A percentile compares a stretch with the other conserved stretches of the same genome.
Conservation (phyloP, 768 basidiomycete genomes). For the Amanita rubescens region DNA sequence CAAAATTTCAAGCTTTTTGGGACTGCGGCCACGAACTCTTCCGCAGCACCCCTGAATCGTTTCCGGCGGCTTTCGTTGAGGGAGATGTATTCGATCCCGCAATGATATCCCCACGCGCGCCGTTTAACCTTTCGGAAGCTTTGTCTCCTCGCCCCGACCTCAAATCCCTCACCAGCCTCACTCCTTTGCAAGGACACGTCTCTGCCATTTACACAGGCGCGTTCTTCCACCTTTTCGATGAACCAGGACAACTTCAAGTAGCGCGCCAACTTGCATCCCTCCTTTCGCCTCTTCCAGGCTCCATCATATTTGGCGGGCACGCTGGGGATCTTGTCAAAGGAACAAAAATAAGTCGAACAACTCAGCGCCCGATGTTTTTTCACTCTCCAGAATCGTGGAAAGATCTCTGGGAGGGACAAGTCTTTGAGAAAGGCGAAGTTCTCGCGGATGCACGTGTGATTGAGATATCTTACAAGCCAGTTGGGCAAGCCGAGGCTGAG, state of each 20-base stretch:
- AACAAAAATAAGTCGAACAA: constrained; percentile 2
- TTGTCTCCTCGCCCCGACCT: constrained; percentile 7
- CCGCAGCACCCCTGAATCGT: constrained; percentile 39
- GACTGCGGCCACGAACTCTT: constrained; percentile 56
- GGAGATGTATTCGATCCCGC: constrained; percentile 47
- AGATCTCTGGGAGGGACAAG: constrained; percentile 25
- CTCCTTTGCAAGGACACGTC: constrained; percentile 31
- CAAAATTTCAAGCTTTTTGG: constrained; percentile 43
- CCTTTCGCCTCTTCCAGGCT: constrained; percentile 26
- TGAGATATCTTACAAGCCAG: constrained; percentile 26
- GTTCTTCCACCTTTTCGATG: constrained; percentile 31
- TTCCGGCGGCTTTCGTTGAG: constrained; percentile 46
- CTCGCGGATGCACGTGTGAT: constrained; percentile 17
- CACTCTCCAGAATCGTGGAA: constrained; percentile 31
- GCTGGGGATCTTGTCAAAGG: constrained; percentile 26
- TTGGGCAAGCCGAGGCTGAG: neutral
- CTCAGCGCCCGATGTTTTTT: constrained; percentile 25
- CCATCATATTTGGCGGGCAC: constrained; percentile 31
- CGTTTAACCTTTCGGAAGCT: neutral
- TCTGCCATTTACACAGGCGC: constrained; percentile 35
- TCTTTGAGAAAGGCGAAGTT: constrained; percentile 25
- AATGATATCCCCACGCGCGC: constrained; percentile 27
- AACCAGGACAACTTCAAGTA: constrained; percentile 22
- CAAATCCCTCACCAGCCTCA: constrained; percentile 18
- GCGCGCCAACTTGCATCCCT: constrained; percentile 23